phyloP scores from a whole-genome alignment of 352 stramenopile species.

The Pythium angustatum region DNA sequence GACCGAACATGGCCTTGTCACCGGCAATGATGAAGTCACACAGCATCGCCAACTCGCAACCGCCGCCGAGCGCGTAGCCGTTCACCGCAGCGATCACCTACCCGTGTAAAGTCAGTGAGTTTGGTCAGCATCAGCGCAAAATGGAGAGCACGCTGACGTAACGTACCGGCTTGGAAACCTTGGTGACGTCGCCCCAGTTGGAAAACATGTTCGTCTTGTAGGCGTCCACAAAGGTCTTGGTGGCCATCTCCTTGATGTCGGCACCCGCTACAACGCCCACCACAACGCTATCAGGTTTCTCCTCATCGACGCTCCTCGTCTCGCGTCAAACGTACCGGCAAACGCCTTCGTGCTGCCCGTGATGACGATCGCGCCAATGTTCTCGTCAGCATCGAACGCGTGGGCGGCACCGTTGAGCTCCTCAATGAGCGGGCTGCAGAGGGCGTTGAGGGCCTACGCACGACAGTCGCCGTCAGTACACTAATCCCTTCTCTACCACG shows the following conservation, averaged over 20 bases:
- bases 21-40: slow-evolving; percentile 98
- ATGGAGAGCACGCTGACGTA: too few species aligned
- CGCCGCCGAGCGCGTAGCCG: slow-evolving; percentile 97
- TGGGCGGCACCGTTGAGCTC: slow-evolving; percentile 94
- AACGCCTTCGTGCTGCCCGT: slow-evolving; percentile 97
- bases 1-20: slow-evolving; percentile 97
- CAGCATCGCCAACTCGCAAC: slow-evolving; percentile 99
- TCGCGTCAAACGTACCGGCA: slow-evolving; percentile 49
- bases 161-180: slow-evolving; percentile 90
- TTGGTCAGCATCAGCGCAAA: background rate
- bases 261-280: slow-evolving; percentile 70
- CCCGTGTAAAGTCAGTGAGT: background rate
- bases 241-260: slow-evolving; percentile 97
- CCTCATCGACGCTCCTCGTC: background rate
- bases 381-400: slow-evolving; percentile 92
- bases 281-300: background rate
- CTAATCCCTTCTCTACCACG: background rate
- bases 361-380: slow-evolving; percentile 95
- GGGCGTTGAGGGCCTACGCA: slow-evolving; percentile 92
- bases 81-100: slow-evolving; percentile 96
- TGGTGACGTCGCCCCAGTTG: slow-evolving; percentile 95
- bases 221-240: slow-evolving; percentile 91
- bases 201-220: slow-evolving; percentile 97
- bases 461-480: background rate
- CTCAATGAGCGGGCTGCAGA: slow-evolving; percentile 93